Conservation (phyloP, 176 grass and related monocot genomes). For the Chloris gayana region DNA sequence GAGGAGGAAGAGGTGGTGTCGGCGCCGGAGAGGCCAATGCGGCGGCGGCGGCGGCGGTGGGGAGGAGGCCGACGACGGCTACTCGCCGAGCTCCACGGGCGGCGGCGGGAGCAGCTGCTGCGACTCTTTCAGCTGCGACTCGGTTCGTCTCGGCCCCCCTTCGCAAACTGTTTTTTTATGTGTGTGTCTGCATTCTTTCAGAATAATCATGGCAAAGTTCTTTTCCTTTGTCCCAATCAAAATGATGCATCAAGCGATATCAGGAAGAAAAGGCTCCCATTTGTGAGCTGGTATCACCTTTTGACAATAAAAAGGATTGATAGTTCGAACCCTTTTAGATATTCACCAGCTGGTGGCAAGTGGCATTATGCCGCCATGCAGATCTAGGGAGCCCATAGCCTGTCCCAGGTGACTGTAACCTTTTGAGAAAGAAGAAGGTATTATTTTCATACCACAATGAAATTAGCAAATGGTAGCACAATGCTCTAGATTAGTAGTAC, state of each 20-base stretch:
- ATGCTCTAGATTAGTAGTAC: background rate
- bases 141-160: slow-evolving; percentile 42
- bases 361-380: slow-evolving; percentile 24
- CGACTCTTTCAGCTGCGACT: slow-evolving; percentile 48
- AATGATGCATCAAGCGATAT: background rate
- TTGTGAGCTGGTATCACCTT: slow-evolving; percentile 32
- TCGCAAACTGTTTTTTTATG: background rate
- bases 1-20: slow-evolving; percentile 34
- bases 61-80: slow-evolving; percentile 41
- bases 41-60: slow-evolving; percentile 29
- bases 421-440: slow-evolving; percentile 22
- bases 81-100: slow-evolving; percentile 46
- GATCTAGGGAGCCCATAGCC: slow-evolving; percentile 34
- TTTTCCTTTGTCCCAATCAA: slow-evolving; percentile 21
- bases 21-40: slow-evolving; percentile 31
- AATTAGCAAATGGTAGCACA: background rate
- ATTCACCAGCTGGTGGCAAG: background rate
- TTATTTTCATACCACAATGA: slow-evolving; percentile 19
- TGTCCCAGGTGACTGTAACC: slow-evolving; percentile 39
- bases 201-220: background rate
- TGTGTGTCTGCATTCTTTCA: background rate
- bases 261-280: background rate
- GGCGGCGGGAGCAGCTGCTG: slow-evolving; percentile 42
- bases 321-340: slow-evolving; percentile 1
- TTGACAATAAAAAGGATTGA: background rate